Conservation (phyloP, 768 basidiomycete species). For the Tulasnella sp. region DNA sequence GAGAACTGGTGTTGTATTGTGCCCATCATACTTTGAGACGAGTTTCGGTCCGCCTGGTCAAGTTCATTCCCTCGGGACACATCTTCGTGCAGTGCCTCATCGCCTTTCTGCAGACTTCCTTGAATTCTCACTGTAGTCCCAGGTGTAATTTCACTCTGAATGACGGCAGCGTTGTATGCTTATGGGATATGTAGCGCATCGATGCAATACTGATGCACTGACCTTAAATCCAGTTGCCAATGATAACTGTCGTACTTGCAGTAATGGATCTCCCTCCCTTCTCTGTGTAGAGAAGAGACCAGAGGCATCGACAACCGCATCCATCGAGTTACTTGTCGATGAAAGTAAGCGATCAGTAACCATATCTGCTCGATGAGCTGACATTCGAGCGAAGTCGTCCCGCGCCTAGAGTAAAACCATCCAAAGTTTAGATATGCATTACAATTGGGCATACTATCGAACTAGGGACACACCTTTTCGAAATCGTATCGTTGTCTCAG, state of each 20-base stretch:
- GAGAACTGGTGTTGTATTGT: constrained; percentile 17
- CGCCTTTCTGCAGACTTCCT: too few species aligned
- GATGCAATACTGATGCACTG: too few species aligned
- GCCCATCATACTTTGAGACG: background rate
- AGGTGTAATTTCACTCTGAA: too few species aligned
- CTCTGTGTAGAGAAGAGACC: background rate
- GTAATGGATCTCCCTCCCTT: too few species aligned
- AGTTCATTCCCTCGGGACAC: too few species aligned
- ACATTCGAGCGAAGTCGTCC: constrained; percentile 1
- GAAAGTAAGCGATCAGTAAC: background rate
- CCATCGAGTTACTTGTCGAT: background rate
- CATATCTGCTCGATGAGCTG: background rate
- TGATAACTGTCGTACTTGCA: too few species aligned
- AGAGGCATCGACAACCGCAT: background rate
- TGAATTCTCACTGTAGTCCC: too few species aligned
- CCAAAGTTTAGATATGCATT: background rate
- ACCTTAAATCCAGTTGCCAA: too few species aligned
- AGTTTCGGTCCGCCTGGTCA: too few species aligned
- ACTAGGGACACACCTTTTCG: constrained; percentile 7
- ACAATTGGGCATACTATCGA: background rate
- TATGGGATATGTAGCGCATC: too few species aligned
- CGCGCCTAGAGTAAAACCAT: background rate
- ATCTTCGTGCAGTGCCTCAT: too few species aligned
- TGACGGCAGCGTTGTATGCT: too few species aligned
- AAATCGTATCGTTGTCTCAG: constrained; percentile 4